Percentiles rank a stretch among this genome's conserved stretches.
Evolutionary conservation across 192 early-diverging fungal species (phyloP).

Genomic region (Helicostylum pulchrum): DNA sequence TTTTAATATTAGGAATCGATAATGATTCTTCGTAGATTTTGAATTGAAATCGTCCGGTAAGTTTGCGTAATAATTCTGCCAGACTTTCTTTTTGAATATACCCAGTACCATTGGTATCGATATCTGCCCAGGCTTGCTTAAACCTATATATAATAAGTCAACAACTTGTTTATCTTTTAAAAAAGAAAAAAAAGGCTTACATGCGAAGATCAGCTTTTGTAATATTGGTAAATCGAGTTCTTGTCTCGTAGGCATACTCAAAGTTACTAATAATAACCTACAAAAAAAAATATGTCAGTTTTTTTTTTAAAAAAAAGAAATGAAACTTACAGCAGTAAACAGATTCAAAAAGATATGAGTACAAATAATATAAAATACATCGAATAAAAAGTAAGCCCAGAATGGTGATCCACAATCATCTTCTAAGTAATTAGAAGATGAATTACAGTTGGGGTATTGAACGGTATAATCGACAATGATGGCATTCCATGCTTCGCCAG

Average conservation of each 20-base stretch:
- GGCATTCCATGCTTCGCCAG: conserved; percentile 50
- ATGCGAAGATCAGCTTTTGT: conserved; percentile 32
- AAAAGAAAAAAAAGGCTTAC: conserved; percentile 15
- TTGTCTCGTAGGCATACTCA: conserved; percentile 34
- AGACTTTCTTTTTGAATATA: conserved; percentile 31
- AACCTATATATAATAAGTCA: conserved; percentile 16
- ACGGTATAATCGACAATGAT: conserved; percentile 54
- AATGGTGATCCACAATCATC: conserved; percentile 51
- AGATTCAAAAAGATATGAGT: conserved; percentile 60
- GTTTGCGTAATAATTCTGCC: conserved; percentile 17
- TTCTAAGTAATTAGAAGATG: conserved; percentile 36
- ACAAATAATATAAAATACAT: conserved; percentile 54
- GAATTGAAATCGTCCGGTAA: conserved; percentile 19
- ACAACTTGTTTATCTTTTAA: neutral
- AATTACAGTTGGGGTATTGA: conserved; percentile 47
- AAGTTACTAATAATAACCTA: conserved; percentile 39
- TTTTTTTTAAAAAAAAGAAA: neutral
- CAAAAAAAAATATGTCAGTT: neutral
- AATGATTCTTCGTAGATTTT: conserved; percentile 26
- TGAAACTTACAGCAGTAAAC: conserved; percentile 48
- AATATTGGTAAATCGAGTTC: conserved; percentile 33
- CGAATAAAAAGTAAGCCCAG: conserved; percentile 55
- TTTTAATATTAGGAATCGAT: conserved; percentile 11
- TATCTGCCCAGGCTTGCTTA: conserved; percentile 36
- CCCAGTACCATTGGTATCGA: conserved; percentile 30